Evolutionary conservation across 2,329 filamentous ascomycete genomes (phyloP), one percentile per base, ranked within the genome.

Genomic region (Exophiala bonariae): DNA sequence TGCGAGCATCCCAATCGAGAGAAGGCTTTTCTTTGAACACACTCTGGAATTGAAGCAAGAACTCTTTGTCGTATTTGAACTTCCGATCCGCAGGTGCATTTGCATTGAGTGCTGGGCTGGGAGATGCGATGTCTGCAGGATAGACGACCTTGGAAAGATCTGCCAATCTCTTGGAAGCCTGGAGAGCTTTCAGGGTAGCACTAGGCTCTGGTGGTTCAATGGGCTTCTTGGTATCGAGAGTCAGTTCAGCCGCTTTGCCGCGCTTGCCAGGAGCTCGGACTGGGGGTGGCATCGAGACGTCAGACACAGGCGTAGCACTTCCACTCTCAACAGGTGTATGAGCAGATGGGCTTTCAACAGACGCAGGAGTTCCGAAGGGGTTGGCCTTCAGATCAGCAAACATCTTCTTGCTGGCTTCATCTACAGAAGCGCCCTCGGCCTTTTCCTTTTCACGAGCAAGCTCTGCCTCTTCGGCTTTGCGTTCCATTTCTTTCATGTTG

Each of bases 1-100:
- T 84, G 63, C 93, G 91, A 57, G 85, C 79, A 64, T 95, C 87
- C 82, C 96, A 99, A 64, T 97, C 92, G 34, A 91, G 70, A 1
- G 90, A 95, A 11, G 93, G 93, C 73, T 96, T 95, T 76, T 99
- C 93, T 54, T 89, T 95, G 73, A 96, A 99, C 16, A 96, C 89
- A 60, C 82, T 82, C 73, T 96, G 89, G 78, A 99, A 99, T 66
- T 99, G 93, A 22, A 99, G 78, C 71, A 99, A 75, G 77, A 99
- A 99, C 61, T 86, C 85, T 62, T 91, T 88, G 71, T 97, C 90
- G 69, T 99, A 99, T 68, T 95, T 91, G 76, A 95, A 95, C 73
- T 91, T 92, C 68, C 86, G 69, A 49, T 72, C 88, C 26, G 81
- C 78, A 20, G 89, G 86, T 13, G 86, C 86, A 52, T 61, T 72